These are phyloP conservation scores for Candolleomyces efflorescens DNA, from an alignment of 768 basidiomycete genomes.

Conservation along the genomic window DNA sequence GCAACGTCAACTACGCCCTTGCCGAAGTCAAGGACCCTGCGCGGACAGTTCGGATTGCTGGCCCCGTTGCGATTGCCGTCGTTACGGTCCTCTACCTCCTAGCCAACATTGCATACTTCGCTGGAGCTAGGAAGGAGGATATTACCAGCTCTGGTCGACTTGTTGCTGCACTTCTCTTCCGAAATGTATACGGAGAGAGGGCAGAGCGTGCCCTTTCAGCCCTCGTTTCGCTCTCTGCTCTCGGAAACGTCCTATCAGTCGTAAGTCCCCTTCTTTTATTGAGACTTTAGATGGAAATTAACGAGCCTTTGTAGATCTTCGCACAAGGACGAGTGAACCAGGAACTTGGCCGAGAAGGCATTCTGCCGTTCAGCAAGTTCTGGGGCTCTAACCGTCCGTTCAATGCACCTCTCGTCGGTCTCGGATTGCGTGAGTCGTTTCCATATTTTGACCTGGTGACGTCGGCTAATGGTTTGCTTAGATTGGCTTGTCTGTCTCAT, in stretches of 20 bases:
- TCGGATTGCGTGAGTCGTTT: constrained; percentile 31
- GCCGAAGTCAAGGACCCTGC: constrained; percentile 60
- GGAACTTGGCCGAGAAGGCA: constrained; percentile 57
- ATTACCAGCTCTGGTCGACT: constrained; percentile 55
- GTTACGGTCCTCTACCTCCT: constrained; percentile 55
- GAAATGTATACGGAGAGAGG: constrained; percentile 54
- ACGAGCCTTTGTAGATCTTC: constrained; percentile 14
- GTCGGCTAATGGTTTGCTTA: no score
- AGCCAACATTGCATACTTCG: constrained; percentile 64
- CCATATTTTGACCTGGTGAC: no score
- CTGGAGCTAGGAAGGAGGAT: constrained; percentile 61
- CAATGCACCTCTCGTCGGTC: constrained; percentile 52
- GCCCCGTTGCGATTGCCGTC: constrained; percentile 52
- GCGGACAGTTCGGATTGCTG: constrained; percentile 60
- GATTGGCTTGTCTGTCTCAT: constrained; percentile 32
- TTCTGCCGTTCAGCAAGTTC: constrained; percentile 56
- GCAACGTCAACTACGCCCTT: constrained; percentile 65
- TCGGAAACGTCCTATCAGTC: constrained; percentile 56
- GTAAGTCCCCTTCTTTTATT: constrained; percentile 14
- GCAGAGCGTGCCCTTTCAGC: constrained; percentile 38
- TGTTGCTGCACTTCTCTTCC: constrained; percentile 65
- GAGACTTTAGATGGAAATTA: constrained; percentile 27
- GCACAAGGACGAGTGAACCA: constrained; percentile 48
- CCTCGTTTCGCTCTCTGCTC: constrained; percentile 49
- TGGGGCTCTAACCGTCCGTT: constrained; percentile 62